Evolutionary conservation across 2,329 filamentous ascomycete genomes (phyloP).

Genomic region (Plectosphaerella sp.): DNA sequence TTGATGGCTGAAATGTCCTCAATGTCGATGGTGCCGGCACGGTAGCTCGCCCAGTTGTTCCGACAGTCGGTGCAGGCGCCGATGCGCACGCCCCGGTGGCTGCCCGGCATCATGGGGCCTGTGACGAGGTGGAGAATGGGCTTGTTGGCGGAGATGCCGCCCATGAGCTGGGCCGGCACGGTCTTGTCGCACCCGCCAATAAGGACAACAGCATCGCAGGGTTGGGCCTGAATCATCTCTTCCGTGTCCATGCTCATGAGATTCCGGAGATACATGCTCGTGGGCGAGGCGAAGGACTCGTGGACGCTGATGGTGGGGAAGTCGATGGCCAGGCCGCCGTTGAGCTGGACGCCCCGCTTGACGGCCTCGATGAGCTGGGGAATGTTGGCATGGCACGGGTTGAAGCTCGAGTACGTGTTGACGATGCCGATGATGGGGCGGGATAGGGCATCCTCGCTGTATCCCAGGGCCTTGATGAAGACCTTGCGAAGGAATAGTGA

Average conservation of each 20-base stretch:
- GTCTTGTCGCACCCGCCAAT: slow-evolving; percentile 75
- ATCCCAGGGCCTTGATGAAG: slow-evolving; percentile 73
- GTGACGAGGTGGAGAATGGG: slow-evolving; percentile 65
- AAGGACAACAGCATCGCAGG: slow-evolving; percentile 62
- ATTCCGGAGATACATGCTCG: slow-evolving; percentile 71
- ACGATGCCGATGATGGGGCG: slow-evolving; percentile 70
- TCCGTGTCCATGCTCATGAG: slow-evolving; percentile 78
- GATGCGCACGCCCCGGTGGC: slow-evolving; percentile 57
- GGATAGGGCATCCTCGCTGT: slow-evolving; percentile 66
- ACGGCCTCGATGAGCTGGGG: slow-evolving; percentile 68
- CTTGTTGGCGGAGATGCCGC: slow-evolving; percentile 70
- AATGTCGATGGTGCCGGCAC: slow-evolving; percentile 62
- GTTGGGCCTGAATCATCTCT: slow-evolving; percentile 71
- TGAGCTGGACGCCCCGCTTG: slow-evolving; percentile 63
- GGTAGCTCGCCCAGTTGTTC: slow-evolving; percentile 67
- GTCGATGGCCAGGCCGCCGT: slow-evolving; percentile 64
- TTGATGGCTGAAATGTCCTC: slow-evolving; percentile 69
- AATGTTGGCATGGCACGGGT: slow-evolving; percentile 69
- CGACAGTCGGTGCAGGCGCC: slow-evolving; percentile 73
- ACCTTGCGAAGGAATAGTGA: slow-evolving; percentile 70
- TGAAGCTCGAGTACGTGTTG: slow-evolving; percentile 70
- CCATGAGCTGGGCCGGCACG: slow-evolving; percentile 70
- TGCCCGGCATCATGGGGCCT: slow-evolving; percentile 72
- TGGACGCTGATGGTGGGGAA: slow-evolving; percentile 72
- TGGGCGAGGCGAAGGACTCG: slow-evolving; percentile 65